Conservation (phyloP, 2,329 filamentous ascomycete genomes). For the Ophiosphaerella narmari region DNA sequence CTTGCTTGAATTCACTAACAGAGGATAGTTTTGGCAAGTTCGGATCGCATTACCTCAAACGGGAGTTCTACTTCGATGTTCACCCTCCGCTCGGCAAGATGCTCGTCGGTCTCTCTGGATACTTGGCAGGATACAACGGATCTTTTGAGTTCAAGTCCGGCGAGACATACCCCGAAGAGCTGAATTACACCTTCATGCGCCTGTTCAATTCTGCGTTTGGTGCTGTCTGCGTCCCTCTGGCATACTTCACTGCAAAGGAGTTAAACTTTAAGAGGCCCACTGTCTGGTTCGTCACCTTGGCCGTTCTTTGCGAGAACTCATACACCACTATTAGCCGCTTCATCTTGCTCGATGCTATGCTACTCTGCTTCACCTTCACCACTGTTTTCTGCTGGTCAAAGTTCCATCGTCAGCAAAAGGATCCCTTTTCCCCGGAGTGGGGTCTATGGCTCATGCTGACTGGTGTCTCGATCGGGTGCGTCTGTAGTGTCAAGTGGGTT, state of each 20-base stretch:
- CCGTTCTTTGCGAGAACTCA: slow-evolving; percentile 98
- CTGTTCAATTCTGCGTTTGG: slow-evolving; percentile 96
- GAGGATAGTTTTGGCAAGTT: slow-evolving; percentile 86
- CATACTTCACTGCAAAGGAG: slow-evolving; percentile 93
- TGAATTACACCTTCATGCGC: slow-evolving; percentile 98
- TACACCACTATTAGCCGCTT: slow-evolving; percentile 99
- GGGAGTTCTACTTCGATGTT: slow-evolving; percentile 99
- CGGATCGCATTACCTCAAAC: slow-evolving; percentile 97
- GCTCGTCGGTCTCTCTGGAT: slow-evolving; percentile 94
- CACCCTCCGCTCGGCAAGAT: slow-evolving; percentile 98
- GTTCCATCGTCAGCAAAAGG: slow-evolving; percentile 85
- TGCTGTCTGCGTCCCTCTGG: slow-evolving; percentile 87
- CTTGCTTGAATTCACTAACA: slow-evolving; percentile 23
- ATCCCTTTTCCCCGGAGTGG: slow-evolving; percentile 90
- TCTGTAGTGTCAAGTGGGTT: slow-evolving; percentile 98
- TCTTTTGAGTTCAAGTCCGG: slow-evolving; percentile 99
- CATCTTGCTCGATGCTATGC: slow-evolving; percentile 97
- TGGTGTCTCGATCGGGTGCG: slow-evolving; percentile 93
- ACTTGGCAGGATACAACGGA: slow-evolving; percentile 96
- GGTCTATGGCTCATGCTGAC: slow-evolving; percentile 93
- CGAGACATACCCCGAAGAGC: slow-evolving; percentile 88
- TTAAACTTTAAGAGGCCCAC: slow-evolving; percentile 83
- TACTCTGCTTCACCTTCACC: slow-evolving; percentile 97
- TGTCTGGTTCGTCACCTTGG: slow-evolving; percentile 93
- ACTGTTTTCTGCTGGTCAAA: slow-evolving; percentile 97